Conservation (phyloP, 768 basidiomycete species). For the Candolleomyces aberdarensis region DNA sequence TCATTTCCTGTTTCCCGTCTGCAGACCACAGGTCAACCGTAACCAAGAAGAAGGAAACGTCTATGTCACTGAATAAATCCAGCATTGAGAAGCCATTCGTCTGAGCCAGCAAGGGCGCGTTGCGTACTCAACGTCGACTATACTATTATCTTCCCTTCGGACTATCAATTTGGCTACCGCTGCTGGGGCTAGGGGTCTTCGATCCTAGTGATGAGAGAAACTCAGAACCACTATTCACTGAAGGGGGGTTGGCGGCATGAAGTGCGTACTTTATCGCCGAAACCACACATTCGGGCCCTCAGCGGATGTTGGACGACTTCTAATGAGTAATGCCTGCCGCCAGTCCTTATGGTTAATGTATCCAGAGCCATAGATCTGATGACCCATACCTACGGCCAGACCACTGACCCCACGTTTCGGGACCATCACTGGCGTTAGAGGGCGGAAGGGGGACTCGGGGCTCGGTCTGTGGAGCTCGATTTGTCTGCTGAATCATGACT, state of each 20-base stretch:
- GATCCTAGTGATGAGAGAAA: constrained; percentile 56
- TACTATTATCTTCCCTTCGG: constrained; percentile 57
- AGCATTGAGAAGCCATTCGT: constrained; percentile 11
- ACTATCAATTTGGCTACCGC: constrained; percentile 85
- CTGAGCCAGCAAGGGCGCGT: background rate
- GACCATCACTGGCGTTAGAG: constrained; percentile 32
- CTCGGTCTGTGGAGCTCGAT: constrained; percentile 37
- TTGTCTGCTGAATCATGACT: constrained; percentile 68
- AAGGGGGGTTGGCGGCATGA: constrained; percentile 10
- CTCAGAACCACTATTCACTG: constrained; percentile 6
- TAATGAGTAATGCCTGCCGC: constrained; percentile 70
- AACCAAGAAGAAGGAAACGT: constrained; percentile 85
- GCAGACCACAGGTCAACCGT: constrained; percentile 92
- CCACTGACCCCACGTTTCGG: constrained; percentile 74
- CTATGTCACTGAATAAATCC: constrained; percentile 58
- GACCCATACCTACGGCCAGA: constrained; percentile 49
- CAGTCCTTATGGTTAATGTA: constrained; percentile 10
- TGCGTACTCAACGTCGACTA: constrained; percentile 76
- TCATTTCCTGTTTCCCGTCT: constrained; percentile 80
- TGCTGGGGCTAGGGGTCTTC: constrained; percentile 88
- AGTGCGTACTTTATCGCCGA: constrained; percentile 82
- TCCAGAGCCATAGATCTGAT: constrained; percentile 6
- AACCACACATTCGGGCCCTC: constrained; percentile 93
- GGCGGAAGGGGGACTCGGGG: constrained; percentile 26
- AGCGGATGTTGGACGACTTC: constrained; percentile 86